Evolutionary conservation across 169 alveolate genomes (phyloP).

Genomic region (Perkinsus marinus): DNA sequence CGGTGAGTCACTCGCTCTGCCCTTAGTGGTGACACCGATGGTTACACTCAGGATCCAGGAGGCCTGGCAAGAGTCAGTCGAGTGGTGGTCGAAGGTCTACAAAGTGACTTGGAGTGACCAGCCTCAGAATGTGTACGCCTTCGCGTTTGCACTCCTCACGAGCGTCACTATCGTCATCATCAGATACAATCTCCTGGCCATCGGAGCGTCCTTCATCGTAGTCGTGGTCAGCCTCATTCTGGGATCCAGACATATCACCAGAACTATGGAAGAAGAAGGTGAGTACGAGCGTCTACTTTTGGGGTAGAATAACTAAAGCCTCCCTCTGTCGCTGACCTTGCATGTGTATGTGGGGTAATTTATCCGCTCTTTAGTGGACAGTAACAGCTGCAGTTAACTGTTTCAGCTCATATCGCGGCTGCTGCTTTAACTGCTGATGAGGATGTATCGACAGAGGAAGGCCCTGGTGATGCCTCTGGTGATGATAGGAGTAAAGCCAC

Average conservation of each 20-base stretch:
- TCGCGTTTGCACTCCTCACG: background rate
- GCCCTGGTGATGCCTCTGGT: background rate
- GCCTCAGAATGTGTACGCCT: background rate
- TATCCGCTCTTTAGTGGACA: too few relatives aligned
- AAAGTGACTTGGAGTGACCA: background rate
- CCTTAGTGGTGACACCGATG: background rate
- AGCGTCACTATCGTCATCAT: background rate
- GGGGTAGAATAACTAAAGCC: too few relatives aligned
- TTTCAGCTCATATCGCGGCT: background rate
- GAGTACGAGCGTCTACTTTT: background rate
- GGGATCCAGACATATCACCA: background rate
- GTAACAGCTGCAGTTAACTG: background rate
- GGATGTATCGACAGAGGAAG: too few relatives aligned
- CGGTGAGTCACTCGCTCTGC: background rate
- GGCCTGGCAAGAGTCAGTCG: background rate
- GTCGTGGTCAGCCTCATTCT: background rate
- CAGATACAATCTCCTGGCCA: background rate
- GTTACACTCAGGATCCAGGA: background rate
- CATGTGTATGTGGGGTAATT: too few relatives aligned
- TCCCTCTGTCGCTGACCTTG: too few relatives aligned
- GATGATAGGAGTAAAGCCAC: background rate
- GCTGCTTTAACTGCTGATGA: background rate
- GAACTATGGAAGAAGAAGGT: background rate
- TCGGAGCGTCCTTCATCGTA: background rate
- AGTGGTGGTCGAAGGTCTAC: background rate